Percentiles rank a stretch among this genome's conserved stretches.
These are phyloP conservation scores for Dictyostelium citrinum DNA, from an alignment of 78 protist genomes.

Conservation along the genomic window DNA sequence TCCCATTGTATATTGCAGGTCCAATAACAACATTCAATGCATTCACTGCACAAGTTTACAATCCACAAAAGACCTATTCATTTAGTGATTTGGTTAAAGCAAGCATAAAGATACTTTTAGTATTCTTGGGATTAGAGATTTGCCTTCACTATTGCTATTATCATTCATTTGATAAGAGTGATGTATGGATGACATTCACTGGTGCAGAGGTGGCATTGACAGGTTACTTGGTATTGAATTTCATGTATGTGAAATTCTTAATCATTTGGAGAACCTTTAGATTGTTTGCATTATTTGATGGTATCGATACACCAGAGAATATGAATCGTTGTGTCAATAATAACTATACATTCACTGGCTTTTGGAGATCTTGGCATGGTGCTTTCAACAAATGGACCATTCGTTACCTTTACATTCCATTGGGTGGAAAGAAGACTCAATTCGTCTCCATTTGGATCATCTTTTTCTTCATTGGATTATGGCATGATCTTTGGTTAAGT, in stretches of 20 bases:
- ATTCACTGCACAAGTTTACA: slow-evolving; percentile 64
- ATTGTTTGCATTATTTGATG: slow-evolving; percentile 84
- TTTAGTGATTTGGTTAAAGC: background rate
- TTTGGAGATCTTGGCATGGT: slow-evolving; percentile 92
- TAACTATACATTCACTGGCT: slow-evolving; percentile 82
- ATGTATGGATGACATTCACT: slow-evolving; percentile 54
- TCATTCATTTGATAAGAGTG: slow-evolving; percentile 53
- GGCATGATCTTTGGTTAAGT: slow-evolving; percentile 89
- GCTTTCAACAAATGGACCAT: slow-evolving; percentile 90
- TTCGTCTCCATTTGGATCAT: slow-evolving; percentile 79
- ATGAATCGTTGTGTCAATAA: slow-evolving; percentile 88
- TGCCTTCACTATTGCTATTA: slow-evolving; percentile 59
- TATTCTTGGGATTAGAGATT: slow-evolving; percentile 58
- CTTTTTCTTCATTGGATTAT: slow-evolving; percentile 87
- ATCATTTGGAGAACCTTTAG: slow-evolving; percentile 89
- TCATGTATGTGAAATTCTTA: slow-evolving; percentile 88
- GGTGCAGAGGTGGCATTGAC: slow-evolving; percentile 65
- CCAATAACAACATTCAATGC: slow-evolving; percentile 83
- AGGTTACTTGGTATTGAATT: slow-evolving; percentile 60
- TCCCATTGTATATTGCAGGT: slow-evolving; percentile 83
- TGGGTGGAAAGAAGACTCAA: slow-evolving; percentile 88
- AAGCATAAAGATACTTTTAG: slow-evolving; percentile 50
- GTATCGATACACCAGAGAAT: slow-evolving; percentile 90
- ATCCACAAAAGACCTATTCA: slow-evolving; percentile 49
- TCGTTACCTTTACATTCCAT: slow-evolving; percentile 91